Evolutionary conservation across 805 yeast genomes (phyloP), one percentile per base, ranked within the genome.

Genomic region (Lachancea thermotolerans): DNA sequence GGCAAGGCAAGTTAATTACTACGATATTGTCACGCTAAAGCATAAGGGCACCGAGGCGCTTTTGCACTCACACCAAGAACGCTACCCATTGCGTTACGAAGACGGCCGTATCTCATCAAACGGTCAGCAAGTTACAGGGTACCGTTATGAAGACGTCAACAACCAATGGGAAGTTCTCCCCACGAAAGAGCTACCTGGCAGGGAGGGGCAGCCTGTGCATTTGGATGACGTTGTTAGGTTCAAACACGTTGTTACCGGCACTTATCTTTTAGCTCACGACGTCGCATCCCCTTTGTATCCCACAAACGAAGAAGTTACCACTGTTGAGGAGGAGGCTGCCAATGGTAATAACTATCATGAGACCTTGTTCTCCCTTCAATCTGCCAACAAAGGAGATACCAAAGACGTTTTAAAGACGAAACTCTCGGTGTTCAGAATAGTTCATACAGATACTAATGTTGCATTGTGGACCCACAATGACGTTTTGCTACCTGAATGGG

Each of bases 91-190:
- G 54, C 82, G 98, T 62, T 93, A 93, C 59, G 96, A 90, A 49
- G 97, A 93, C 64, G 98, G 98, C 9, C 82, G 99, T 69, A 74
- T 93, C 41, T 89, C 96, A 1, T 88, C 97, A 6, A 83, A 86
- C 64, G 89, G 93, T 48, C 98, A 93, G 70, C 96, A 90, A 68
- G 95, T 93, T 38, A 89, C 97, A 3, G 82, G 86, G 56, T 75
- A 70, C 52, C 50, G 64, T 14, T 76, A 71, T 21, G 69, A 65
- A 11, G 89, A 81, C 50, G 50, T 59, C 7, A 86, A 87, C 69
- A 86, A 87, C 62, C 77, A 85, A 55, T 93, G 98, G 98, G 79
- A 85, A 64, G 75, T 93, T 43, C 54, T 88, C 31, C 96, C 97
- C 21, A 74, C 70, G 9, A 57, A 57, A 2, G 78, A 72, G 27